phyloP scores from a whole-genome alignment of 208 protist genomes.

The Leishmania mexicana region DNA sequence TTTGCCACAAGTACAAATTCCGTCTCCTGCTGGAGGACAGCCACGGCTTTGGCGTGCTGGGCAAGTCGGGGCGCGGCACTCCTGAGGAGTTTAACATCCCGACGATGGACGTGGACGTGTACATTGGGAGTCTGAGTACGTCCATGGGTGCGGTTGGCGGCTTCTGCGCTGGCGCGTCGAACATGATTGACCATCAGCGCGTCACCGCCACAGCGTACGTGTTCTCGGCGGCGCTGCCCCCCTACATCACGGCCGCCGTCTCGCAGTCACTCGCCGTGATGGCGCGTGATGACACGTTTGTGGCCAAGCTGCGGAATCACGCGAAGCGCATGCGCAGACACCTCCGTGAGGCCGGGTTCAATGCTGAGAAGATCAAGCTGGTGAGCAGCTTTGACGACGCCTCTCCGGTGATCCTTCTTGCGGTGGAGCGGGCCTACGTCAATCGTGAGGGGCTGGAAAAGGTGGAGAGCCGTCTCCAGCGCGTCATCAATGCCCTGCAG shows the following conservation, averaged over 20 bases:
- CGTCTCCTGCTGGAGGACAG: conserved; percentile 97
- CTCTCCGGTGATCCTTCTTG: conserved; percentile 73
- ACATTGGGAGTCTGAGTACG: conserved; percentile 89
- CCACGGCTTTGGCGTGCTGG: conserved; percentile 95
- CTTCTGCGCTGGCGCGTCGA: conserved; percentile 91
- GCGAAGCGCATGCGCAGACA: conserved; percentile 47
- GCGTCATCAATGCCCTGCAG: conserved; percentile 56
- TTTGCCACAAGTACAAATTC: conserved; percentile 96
- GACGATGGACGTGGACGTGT: conserved; percentile 82
- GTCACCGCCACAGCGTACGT: conserved; percentile 94
- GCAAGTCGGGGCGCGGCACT: conserved; percentile 94
- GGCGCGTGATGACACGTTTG: conserved; percentile 43
- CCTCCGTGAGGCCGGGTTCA: conserved; percentile 54
- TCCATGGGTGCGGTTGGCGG: conserved; percentile 93
- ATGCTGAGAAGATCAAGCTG: conserved; percentile 61
- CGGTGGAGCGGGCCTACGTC: conserved; percentile 47
- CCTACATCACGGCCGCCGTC: conserved; percentile 91
- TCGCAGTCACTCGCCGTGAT: conserved; percentile 80
- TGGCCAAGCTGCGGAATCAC: conserved; percentile 52
- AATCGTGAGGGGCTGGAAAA: conserved; percentile 31
- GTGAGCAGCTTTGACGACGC: conserved; percentile 60
- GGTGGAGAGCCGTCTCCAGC: conserved; percentile 67
- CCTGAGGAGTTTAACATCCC: conserved; percentile 93
- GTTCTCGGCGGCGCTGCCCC: conserved; percentile 97
- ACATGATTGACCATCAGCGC: conserved; percentile 95